Evolutionary conservation across 2,329 filamentous ascomycete genomes (phyloP), one percentile per base, ranked within the genome.

Genomic region (Cryphonectria parasitica): DNA sequence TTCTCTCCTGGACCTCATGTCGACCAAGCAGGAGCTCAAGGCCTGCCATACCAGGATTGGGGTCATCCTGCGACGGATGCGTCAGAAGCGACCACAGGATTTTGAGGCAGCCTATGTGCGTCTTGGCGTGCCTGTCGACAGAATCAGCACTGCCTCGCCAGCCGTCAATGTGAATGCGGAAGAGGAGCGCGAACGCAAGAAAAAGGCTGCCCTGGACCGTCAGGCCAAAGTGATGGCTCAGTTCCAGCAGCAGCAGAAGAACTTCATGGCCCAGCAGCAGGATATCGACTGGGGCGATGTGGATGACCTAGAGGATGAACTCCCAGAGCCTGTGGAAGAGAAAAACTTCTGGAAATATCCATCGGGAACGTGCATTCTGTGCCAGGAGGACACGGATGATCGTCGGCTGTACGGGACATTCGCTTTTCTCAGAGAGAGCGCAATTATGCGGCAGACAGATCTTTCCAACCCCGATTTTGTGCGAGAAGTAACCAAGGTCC

Each of bases 161-260:
- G 92, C 92, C 19, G 87, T 85, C 69, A 87, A 85, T 68, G 85
- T 88, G 72, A 83, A 85, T 7, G 89, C 86, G 52, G 91, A 92
- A 71, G 91, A 91, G 74, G 92, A 95, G 77, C 88, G 89, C 22
- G 92, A 95, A 79, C 84, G 89, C 72, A 97, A 95, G 84, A 99
- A 98, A 85, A 92, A 92, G 80, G 93, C 95, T 67, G 96, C 96
- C 0, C 82, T 95, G 56, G 95, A 94, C 75, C 90, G 96, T 31
- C 95, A 98, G 80, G 95, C 95, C 1, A 92, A 90, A 77, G 94
- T 99, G 43, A 98, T 99, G 95, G 96, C 95, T 1, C 94, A 98
- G 78, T 98, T 99, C 81, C 96, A 98, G 79, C 92, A 97, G 78
- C 95, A 99, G 78, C 97, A 98, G 79, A 95, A 97, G 81, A 96